phyloP scores from a whole-genome alignment of 805 yeast species.

The Kurtzmaniella fragi region DNA sequence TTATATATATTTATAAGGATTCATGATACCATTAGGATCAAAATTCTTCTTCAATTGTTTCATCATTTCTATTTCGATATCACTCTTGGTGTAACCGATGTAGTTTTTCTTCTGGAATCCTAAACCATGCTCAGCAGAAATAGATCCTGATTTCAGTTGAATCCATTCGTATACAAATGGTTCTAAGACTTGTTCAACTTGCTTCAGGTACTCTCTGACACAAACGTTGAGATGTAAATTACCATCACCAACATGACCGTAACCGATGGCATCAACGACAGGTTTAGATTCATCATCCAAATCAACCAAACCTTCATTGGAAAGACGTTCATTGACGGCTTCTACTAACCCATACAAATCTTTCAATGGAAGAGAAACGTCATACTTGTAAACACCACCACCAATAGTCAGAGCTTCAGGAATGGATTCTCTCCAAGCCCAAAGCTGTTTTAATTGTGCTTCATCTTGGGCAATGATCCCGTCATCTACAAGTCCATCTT shows the following conservation, averaged over 20 bases:
- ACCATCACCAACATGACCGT: constrained; percentile 98
- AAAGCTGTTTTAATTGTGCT: constrained; percentile 72
- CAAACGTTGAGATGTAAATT: constrained; percentile 92
- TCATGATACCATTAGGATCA: constrained; percentile 89
- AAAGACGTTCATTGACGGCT: constrained; percentile 62
- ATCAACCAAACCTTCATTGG: constrained; percentile 54
- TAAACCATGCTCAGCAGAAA: constrained; percentile 95
- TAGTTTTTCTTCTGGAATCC: constrained; percentile 96
- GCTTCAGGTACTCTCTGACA: constrained; percentile 75
- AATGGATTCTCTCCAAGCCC: constrained; percentile 95
- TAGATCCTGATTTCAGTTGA: constrained; percentile 67
- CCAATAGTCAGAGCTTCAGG: constrained; percentile 81
- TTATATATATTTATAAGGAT: constrained; percentile 87
- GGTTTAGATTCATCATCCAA: constrained; percentile 60
- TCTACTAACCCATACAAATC: constrained; percentile 79
- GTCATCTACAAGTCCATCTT: constrained; percentile 76
- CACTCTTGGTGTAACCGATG: constrained; percentile 77
- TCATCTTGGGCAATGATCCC: constrained; percentile 97
- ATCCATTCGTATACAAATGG: constrained; percentile 96
- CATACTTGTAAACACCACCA: constrained; percentile 97
- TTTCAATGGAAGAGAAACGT: constrained; percentile 83
- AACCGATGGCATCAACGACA: constrained; percentile 86
- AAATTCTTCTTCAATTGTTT: constrained; percentile 71
- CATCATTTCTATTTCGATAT: constrained; percentile 66
- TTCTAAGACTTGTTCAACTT: constrained; percentile 76